Percentiles rank a stretch among this genome's conserved stretches.
phyloP scores from a whole-genome alignment of 192 early-diverging fungal species.

The Pecoramyces ruminantium region DNA sequence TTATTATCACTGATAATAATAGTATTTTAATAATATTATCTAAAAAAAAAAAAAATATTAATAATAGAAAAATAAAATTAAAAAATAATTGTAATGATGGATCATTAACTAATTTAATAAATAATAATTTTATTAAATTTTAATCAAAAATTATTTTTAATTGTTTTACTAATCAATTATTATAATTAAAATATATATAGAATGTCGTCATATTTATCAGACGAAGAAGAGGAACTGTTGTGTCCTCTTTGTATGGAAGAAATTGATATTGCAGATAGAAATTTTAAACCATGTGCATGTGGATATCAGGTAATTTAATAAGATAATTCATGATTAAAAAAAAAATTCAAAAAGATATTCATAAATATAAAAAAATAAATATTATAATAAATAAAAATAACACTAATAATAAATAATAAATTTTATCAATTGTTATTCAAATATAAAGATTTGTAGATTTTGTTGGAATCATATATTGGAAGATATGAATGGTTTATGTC shows the following conservation, averaged over 20 bases:
- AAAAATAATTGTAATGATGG: too few relatives aligned
- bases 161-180: too few relatives aligned
- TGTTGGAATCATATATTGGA: conserved; percentile 98
- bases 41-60: too few relatives aligned
- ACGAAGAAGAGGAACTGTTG: conserved; percentile 69
- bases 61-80: too few relatives aligned
- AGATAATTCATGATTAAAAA: not conserved
- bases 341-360: not conserved
- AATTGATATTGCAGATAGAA: conserved; percentile 86
- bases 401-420: not conserved
- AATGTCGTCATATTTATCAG: not conserved
- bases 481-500: conserved; percentile 79
- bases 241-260: conserved; percentile 99
- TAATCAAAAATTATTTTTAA: too few relatives aligned
- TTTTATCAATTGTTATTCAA: not conserved
- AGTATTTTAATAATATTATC: too few relatives aligned
- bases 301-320: conserved; percentile 72
- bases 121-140: too few relatives aligned
- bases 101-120: too few relatives aligned
- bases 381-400: too few relatives aligned
- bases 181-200: too few relatives aligned
- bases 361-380: not conserved
- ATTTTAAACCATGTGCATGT: conserved; percentile 95
- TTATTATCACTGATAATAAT: too few relatives aligned
- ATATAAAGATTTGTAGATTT: conserved; percentile 82